These are phyloP conservation scores for Taphrina communis DNA, from an alignment of 1,139 yeast genomes.

Conservation along the genomic window DNA sequence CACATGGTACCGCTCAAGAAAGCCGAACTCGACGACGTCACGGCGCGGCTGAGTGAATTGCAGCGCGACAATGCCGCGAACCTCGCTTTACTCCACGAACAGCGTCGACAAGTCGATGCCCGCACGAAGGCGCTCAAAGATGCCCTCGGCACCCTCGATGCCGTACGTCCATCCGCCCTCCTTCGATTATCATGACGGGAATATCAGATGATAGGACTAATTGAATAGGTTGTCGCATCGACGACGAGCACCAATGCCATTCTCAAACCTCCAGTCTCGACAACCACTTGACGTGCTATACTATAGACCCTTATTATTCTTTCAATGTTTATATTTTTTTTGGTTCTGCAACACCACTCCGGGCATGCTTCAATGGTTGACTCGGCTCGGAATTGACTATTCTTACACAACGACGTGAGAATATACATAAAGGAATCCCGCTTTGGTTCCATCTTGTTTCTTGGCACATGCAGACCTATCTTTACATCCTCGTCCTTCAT, in stretches of 20 bases:
- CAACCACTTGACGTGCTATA: neutral
- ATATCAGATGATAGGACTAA: too few species aligned
- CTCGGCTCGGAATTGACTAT: neutral
- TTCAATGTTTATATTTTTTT: constrained; percentile 10
- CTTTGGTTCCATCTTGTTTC: neutral
- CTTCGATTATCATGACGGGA: neutral
- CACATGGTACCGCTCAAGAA: constrained; percentile 35
- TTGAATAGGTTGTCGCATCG: constrained; percentile 6
- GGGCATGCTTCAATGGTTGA: too few species aligned
- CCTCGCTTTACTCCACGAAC: constrained; percentile 7
- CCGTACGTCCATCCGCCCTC: constrained; percentile 4
- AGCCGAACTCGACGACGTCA: constrained; percentile 19
- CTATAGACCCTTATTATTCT: neutral
- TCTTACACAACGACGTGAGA: neutral
- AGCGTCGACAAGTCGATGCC: constrained; percentile 14
- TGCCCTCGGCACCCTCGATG: constrained; percentile 4
- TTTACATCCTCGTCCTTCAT: neutral
- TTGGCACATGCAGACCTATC: constrained; percentile 4
- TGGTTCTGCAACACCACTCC: neutral
- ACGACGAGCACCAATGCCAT: constrained; percentile 12
- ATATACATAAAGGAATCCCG: too few species aligned
- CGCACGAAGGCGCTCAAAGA: constrained; percentile 13
- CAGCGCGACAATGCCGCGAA: constrained; percentile 22
- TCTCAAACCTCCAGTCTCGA: neutral
- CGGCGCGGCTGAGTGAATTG: neutral